phyloP scores from a whole-genome alignment of 768 basidiomycete genomes.

The Clitopilus passeckerianus region DNA sequence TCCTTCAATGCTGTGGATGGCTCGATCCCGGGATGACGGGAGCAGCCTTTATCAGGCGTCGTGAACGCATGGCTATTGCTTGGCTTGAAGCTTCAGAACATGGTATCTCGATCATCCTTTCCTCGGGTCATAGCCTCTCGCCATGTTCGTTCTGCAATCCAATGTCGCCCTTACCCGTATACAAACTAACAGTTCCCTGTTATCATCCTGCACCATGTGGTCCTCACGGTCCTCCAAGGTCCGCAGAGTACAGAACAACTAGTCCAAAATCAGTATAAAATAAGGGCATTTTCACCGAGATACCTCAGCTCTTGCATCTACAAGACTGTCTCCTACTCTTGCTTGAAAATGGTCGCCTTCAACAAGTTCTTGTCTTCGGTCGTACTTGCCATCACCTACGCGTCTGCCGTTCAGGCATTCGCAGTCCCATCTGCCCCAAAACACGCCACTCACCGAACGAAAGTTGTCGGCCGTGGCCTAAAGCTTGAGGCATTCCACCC shows the following conservation, averaged over 20 bases:
- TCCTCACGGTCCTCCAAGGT: background rate
- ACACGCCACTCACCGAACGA: conserved; percentile 17
- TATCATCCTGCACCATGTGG: background rate
- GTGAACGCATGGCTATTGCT: background rate
- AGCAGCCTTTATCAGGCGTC: background rate
- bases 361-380: conserved; percentile 24
- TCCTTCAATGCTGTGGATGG: background rate
- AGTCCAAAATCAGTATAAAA: background rate
- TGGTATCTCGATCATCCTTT: background rate
- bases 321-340: background rate
- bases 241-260: background rate
- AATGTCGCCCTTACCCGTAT: background rate
- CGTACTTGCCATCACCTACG: conserved; percentile 20
- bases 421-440: background rate
- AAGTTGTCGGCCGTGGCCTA: conserved; percentile 19
- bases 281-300: background rate
- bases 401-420: conserved; percentile 7
- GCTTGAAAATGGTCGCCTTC: conserved; percentile 16
- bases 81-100: background rate
- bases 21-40: background rate
- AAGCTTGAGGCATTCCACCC: conserved; percentile 20
- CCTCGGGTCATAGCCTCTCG: background rate
- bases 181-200: background rate
- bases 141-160: background rate
- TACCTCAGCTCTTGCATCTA: background rate